These are phyloP conservation scores for Trichosporon sp. DNA, from an alignment of 1,284 basidiomycete species.

Conservation along the genomic window DNA sequence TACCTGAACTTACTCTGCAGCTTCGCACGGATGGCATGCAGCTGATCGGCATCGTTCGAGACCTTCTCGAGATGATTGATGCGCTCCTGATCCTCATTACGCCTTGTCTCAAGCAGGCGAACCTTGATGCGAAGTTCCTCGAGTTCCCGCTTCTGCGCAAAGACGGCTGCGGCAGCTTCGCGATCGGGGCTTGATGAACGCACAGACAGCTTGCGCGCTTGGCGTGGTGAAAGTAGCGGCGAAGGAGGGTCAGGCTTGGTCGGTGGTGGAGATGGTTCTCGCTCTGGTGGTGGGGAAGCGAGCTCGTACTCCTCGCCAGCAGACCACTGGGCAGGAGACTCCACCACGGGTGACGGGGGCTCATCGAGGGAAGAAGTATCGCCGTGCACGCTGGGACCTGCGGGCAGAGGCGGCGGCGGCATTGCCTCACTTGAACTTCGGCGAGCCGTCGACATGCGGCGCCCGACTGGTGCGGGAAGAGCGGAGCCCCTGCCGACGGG, in stretches of 20 bases:
- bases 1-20: conserved; percentile 58
- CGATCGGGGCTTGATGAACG: conserved; percentile 12
- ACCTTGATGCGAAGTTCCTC: conserved; percentile 80
- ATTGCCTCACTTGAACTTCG: neutral
- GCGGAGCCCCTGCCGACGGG: neutral
- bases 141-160: conserved; percentile 47
- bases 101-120: conserved; percentile 76
- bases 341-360: neutral
- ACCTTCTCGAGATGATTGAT: conserved; percentile 79
- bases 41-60: conserved; percentile 73
- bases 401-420: conserved; percentile 1
- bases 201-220: conserved; percentile 1
- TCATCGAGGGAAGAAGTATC: too few relatives aligned
- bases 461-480: neutral
- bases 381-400: neutral
- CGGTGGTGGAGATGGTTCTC: neutral
- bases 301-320: neutral
- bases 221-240: conserved; percentile 4
- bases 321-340: neutral
- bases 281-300: neutral
- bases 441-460: neutral
- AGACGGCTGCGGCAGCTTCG: conserved; percentile 20
- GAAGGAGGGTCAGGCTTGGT: neutral
- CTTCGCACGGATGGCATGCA: conserved; percentile 78
- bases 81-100: conserved; percentile 75